Percentiles rank a stretch among this genome's conserved stretches.
These are phyloP conservation scores for Podospora australis DNA, from an alignment of 495 filamentous ascomycete genomes.

Conservation along the genomic window DNA sequence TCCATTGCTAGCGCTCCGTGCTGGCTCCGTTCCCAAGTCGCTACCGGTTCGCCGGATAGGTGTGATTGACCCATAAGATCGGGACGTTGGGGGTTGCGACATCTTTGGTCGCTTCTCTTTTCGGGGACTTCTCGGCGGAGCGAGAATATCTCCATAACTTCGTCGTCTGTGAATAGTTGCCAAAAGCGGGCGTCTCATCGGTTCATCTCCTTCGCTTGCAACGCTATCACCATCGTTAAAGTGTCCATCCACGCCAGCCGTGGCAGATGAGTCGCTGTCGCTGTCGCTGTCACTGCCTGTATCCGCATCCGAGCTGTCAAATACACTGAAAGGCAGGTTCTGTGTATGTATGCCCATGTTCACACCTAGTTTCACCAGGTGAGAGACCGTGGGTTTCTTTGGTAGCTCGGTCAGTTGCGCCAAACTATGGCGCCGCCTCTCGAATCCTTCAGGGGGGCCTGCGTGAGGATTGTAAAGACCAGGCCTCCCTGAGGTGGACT, in stretches of 20 bases:
- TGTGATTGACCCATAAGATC: slow-evolving; percentile 18
- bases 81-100: neutral
- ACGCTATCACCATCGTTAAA: slow-evolving; percentile 26
- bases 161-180: slow-evolving; percentile 23
- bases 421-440: slow-evolving; percentile 31
- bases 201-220: slow-evolving; percentile 20
- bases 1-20: slow-evolving; percentile 4
- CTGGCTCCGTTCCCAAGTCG: neutral
- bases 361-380: slow-evolving; percentile 53
- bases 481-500: slow-evolving; percentile 29
- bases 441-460: slow-evolving; percentile 15
- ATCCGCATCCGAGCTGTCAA: slow-evolving; percentile 46
- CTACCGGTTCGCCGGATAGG: neutral
- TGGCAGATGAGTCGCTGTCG: slow-evolving; percentile 41
- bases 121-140: slow-evolving; percentile 8
- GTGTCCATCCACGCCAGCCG: slow-evolving; percentile 16
- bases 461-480: slow-evolving; percentile 23
- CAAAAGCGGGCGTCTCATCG: slow-evolving; percentile 20
- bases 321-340: slow-evolving; percentile 56
- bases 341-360: slow-evolving; percentile 74
- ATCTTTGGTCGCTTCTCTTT: slow-evolving; percentile 14
- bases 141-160: slow-evolving; percentile 31
- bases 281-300: slow-evolving; percentile 35
- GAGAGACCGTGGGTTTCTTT: slow-evolving; percentile 58
- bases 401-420: slow-evolving; percentile 31